Evolutionary conservation across 495 filamentous ascomycete genomes (phyloP).

Genomic region (Lasiosphaeris hirsuta): DNA sequence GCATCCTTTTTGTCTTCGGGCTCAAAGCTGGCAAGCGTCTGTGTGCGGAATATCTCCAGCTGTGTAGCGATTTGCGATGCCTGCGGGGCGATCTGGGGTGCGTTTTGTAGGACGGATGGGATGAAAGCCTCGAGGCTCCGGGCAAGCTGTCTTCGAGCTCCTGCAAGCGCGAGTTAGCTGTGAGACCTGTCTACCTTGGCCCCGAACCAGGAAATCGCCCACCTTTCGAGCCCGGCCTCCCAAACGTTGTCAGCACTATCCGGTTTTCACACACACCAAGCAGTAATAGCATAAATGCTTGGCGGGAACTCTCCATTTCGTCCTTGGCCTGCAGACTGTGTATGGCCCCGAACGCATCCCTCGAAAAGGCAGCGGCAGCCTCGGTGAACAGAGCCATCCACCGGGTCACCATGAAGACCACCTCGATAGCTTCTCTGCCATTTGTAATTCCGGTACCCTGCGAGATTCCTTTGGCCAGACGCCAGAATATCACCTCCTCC

Average conservation of each 20-base stretch:
- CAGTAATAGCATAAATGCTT: slow-evolving; percentile 53
- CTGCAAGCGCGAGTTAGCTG: slow-evolving; percentile 22
- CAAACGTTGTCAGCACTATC: slow-evolving; percentile 43
- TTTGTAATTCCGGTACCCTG: slow-evolving; percentile 36
- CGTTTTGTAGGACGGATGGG: slow-evolving; percentile 49
- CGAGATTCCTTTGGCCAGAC: slow-evolving; percentile 45
- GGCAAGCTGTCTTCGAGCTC: slow-evolving; percentile 43
- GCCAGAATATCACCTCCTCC: slow-evolving; percentile 53
- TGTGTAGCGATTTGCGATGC: slow-evolving; percentile 46
- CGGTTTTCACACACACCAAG: slow-evolving; percentile 49
- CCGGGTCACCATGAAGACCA: slow-evolving; percentile 33
- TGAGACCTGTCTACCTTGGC: too few relatives aligned
- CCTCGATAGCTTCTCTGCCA: slow-evolving; percentile 32
- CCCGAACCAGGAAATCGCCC: not conserved
- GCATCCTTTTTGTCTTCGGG: slow-evolving; percentile 46
- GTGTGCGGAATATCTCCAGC: slow-evolving; percentile 51
- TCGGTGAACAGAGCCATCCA: slow-evolving; percentile 47
- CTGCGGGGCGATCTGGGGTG: slow-evolving; percentile 43
- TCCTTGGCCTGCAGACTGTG: slow-evolving; percentile 37
- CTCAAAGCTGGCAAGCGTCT: slow-evolving; percentile 45
- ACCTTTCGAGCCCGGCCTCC: slow-evolving; percentile 44
- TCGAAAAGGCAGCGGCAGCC: slow-evolving; percentile 38
- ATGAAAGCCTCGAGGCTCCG: slow-evolving; percentile 50
- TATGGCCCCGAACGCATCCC: slow-evolving; percentile 38
- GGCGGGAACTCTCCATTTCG: slow-evolving; percentile 48